phyloP scores from a whole-genome alignment of 2,329 filamentous ascomycete species.

The Fusarium palustre region DNA sequence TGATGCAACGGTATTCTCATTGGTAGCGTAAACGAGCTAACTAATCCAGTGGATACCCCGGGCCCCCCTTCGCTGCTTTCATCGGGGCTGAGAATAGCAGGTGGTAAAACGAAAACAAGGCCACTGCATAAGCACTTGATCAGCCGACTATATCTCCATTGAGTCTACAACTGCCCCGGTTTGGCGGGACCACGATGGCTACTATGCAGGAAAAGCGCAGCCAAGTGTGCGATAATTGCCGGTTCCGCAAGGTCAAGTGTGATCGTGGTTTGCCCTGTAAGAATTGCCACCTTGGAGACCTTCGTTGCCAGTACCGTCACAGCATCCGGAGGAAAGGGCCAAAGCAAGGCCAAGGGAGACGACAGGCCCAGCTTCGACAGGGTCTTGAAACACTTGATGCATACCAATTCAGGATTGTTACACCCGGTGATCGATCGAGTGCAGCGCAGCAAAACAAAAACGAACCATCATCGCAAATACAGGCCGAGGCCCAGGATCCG shows the following conservation, averaged over 20 bases:
- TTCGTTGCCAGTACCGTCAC: slow-evolving; percentile 49
- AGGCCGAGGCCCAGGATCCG: not conserved
- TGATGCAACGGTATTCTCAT: not conserved
- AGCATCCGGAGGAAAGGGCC: slow-evolving; percentile 48
- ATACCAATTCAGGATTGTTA: slow-evolving; percentile 41
- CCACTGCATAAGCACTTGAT: not conserved
- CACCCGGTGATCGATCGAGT: slow-evolving; percentile 13
- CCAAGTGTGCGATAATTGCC: slow-evolving; percentile 50
- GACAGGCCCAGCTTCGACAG: slow-evolving; percentile 47
- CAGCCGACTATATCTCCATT: slow-evolving; percentile 36
- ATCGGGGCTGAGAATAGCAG: slow-evolving; percentile 26
- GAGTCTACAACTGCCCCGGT: slow-evolving; percentile 2
- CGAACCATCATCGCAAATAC: not conserved
- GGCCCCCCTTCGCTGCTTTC: slow-evolving; percentile 16
- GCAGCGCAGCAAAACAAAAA: not conserved
- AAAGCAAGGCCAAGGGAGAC: slow-evolving; percentile 46
- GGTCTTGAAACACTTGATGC: slow-evolving; percentile 26
- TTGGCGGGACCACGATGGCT: slow-evolving; percentile 10
- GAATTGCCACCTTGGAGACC: slow-evolving; percentile 45
- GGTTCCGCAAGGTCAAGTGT: slow-evolving; percentile 52
- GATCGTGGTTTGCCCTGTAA: slow-evolving; percentile 49
- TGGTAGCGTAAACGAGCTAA: not conserved
- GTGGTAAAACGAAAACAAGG: not conserved
- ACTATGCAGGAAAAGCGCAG: slow-evolving; percentile 18
- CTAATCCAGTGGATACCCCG: slow-evolving; percentile 3